A percentile compares a stretch with the other conserved stretches of the same genome.
phyloP scores from a whole-genome alignment of 2,329 filamentous ascomycete species.

The Fusarium luffae region DNA sequence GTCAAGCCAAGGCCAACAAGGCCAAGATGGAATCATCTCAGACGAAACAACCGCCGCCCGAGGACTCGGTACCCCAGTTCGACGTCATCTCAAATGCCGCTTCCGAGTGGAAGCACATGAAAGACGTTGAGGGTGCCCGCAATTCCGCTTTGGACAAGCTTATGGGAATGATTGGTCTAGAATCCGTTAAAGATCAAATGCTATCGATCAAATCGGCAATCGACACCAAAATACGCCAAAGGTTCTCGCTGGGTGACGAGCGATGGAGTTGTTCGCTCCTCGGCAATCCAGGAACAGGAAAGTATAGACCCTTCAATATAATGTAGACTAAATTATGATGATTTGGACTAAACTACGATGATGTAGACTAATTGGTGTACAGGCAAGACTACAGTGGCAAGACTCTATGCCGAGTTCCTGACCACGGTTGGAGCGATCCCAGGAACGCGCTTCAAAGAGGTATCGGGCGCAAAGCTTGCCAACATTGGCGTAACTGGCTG shows the following conservation, averaged over 20 bases:
- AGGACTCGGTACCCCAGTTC: not conserved
- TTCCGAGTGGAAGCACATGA: slow-evolving; percentile 70
- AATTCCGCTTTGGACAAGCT: slow-evolving; percentile 69
- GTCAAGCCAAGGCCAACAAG: slow-evolving; percentile 44
- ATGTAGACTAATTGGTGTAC: slow-evolving; percentile 5
- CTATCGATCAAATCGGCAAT: slow-evolving; percentile 71
- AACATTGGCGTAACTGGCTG: slow-evolving; percentile 69
- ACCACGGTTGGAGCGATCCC: slow-evolving; percentile 70
- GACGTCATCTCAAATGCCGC: slow-evolving; percentile 45
- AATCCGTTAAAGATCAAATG: slow-evolving; percentile 73
- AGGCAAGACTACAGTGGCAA: slow-evolving; percentile 79
- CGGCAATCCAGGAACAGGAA: slow-evolving; percentile 81
- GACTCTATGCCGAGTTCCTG: slow-evolving; percentile 75
- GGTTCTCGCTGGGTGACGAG: slow-evolving; percentile 64
- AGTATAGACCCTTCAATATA: slow-evolving; percentile 16
- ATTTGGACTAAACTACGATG: not conserved
- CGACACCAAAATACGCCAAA: slow-evolving; percentile 69
- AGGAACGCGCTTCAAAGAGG: slow-evolving; percentile 71
- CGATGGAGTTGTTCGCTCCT: slow-evolving; percentile 72
- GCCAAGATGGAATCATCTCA: slow-evolving; percentile 23
- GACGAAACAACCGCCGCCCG: not conserved
- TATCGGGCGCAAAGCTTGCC: slow-evolving; percentile 73
- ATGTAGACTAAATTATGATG: not conserved
- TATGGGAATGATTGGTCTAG: slow-evolving; percentile 78
- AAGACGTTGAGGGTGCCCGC: slow-evolving; percentile 60